These are phyloP conservation scores for Viola odorata DNA, from an alignment of 345 rosid species.

Conservation along the genomic window DNA sequence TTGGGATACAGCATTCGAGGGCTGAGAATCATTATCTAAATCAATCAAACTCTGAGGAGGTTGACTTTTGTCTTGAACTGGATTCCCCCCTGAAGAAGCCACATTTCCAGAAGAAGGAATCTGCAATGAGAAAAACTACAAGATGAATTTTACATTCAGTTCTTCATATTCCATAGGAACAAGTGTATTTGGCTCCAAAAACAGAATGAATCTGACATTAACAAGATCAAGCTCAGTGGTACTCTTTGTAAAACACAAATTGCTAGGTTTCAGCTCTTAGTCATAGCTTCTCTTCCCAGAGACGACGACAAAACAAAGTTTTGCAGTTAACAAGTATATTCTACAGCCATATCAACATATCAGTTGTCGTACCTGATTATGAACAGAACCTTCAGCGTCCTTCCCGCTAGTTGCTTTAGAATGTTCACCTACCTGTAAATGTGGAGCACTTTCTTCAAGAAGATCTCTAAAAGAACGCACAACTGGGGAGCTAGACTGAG, in stretches of 20 bases:
- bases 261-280: no score
- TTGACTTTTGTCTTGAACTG: slow-evolving; percentile 17
- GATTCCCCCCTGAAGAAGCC: slow-evolving; percentile 11
- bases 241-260: no score
- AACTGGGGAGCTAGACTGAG: slow-evolving; percentile 23
- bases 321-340: no score
- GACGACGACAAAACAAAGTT: no score
- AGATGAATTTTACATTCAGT: no score
- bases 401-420: slow-evolving; percentile 23
- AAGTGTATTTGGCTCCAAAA: no score
- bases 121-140: slow-evolving; percentile 28
- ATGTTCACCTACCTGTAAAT: slow-evolving; percentile 19
- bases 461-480: slow-evolving; percentile 34
- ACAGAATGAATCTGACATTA: no score
- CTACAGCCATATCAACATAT: background rate
- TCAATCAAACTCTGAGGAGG: slow-evolving; percentile 36
- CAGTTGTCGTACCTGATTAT: slow-evolving; percentile 21
- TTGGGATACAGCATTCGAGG: slow-evolving; percentile 16
- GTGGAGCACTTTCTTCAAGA: slow-evolving; percentile 23
- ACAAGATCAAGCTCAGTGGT: no score
- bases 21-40: slow-evolving; percentile 21
- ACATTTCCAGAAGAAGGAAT: slow-evolving; percentile 18
- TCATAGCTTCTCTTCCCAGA: no score
- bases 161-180: no score
- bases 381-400: slow-evolving; percentile 19